phyloP scores from a whole-genome alignment of 2,329 filamentous ascomycete species.

The Phoma herbarum region DNA sequence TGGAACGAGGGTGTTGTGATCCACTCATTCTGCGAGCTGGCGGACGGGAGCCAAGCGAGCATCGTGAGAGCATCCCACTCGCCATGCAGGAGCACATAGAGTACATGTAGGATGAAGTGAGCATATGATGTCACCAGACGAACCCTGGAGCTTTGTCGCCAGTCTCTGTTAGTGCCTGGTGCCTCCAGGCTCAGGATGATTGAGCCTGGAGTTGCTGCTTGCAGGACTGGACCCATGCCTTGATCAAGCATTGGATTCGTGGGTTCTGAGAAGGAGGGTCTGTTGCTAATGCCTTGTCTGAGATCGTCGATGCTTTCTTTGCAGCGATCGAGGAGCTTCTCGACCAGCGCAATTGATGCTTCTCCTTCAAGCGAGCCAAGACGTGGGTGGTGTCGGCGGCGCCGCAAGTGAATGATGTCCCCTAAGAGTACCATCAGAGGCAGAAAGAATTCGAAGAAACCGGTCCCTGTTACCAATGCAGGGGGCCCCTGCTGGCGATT shows the following conservation, averaged over 20 bases:
- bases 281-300: neutral
- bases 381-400: conserved; percentile 3
- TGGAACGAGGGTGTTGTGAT: conserved; percentile 9
- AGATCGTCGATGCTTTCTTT: conserved; percentile 8
- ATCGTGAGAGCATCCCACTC: conserved; percentile 9
- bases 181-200: neutral
- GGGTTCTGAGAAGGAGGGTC: neutral
- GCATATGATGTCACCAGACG: conserved; percentile 7
- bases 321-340: conserved; percentile 3
- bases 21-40: conserved; percentile 2
- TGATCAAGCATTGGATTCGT: neutral
- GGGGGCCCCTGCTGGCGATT: neutral
- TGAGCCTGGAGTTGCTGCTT: conserved; percentile 4
- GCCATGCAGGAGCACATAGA: conserved; percentile 3
- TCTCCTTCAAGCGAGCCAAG: neutral
- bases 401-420: conserved; percentile 5
- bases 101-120: conserved; percentile 8
- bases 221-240: neutral
- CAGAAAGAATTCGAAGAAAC: conserved; percentile 7
- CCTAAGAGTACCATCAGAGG: conserved; percentile 3
- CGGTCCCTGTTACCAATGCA: conserved; percentile 1
- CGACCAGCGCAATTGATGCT: conserved; percentile 1
- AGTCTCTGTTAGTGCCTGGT: neutral
- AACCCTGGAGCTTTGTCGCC: neutral
- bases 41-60: conserved; percentile 11